A percentile compares a stretch with the other conserved stretches of the same genome.
phyloP scores from a whole-genome alignment of 179 eudicot genomes.

The Spergularia azorica region DNA sequence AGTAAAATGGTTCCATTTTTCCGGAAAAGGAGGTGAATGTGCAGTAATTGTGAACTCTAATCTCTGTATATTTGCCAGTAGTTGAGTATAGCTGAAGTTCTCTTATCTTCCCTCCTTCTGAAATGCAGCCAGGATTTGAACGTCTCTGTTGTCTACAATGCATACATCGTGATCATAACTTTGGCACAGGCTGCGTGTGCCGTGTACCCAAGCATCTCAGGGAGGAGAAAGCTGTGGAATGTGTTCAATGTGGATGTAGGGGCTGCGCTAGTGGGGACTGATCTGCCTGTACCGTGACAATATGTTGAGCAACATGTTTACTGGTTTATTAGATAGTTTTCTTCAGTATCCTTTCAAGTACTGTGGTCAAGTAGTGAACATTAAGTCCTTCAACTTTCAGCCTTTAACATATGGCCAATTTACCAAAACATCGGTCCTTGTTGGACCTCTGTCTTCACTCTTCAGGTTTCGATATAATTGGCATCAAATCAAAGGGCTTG shows the following conservation, averaged over 20 bases:
- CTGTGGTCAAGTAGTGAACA: not conserved
- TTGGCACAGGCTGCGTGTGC: conserved; percentile 82
- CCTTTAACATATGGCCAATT: no score
- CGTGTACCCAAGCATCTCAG: conserved; percentile 83
- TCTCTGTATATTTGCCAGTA: no score
- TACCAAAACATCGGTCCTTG: no score
- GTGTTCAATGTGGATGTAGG: conserved; percentile 79
- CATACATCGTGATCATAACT: conserved; percentile 89
- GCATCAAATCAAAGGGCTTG: no score
- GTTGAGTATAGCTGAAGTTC: not conserved
- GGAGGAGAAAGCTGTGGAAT: conserved; percentile 83
- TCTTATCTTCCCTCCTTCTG: not conserved
- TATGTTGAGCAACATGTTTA: not conserved
- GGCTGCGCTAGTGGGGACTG: conserved; percentile 92
- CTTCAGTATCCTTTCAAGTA: not conserved
- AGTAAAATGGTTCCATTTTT: no score
- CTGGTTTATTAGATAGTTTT: not conserved
- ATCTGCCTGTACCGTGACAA: conserved; percentile 9
- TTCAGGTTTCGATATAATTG: no score
- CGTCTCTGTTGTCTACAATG: conserved; percentile 80
- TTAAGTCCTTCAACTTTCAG: no score
- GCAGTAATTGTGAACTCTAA: no score
- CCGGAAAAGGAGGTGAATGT: no score
- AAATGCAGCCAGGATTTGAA: conserved; percentile 83
- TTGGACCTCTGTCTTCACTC: no score